Conservation (phyloP, 2,329 filamentous ascomycete species). For the Metarhizium album region DNA sequence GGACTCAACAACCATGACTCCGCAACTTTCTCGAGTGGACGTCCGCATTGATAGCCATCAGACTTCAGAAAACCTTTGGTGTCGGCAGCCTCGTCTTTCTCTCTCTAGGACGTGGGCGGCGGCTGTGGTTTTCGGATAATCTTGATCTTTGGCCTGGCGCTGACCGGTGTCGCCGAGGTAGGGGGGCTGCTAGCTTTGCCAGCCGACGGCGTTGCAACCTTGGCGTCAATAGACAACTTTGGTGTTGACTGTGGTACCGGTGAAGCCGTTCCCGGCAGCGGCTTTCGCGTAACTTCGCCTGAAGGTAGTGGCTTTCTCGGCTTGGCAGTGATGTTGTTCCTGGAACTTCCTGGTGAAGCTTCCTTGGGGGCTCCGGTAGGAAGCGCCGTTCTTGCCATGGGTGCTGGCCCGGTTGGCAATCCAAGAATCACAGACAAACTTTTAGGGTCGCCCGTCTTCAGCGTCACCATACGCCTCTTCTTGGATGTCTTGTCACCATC, state of each 20-base stretch:
- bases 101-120: constrained; percentile 12
- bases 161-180: constrained; percentile 12
- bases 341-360: constrained; percentile 12
- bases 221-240: constrained; percentile 16
- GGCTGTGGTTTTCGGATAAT: constrained; percentile 25
- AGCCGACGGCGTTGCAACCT: constrained; percentile 12
- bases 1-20: background rate
- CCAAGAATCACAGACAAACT: constrained; percentile 25
- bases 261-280: constrained; percentile 20
- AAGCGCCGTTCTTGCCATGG: constrained; percentile 20
- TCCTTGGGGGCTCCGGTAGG: constrained; percentile 21
- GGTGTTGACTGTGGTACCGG: constrained; percentile 13
- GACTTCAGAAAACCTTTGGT: background rate
- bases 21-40: background rate
- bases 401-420: constrained; percentile 12
- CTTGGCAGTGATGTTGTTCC: constrained; percentile 22
- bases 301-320: constrained; percentile 25
- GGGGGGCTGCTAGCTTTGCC: constrained; percentile 16
- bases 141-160: constrained; percentile 25
- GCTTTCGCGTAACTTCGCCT: constrained; percentile 19
- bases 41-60: background rate
- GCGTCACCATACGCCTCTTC: constrained; percentile 25
- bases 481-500: constrained; percentile 15
- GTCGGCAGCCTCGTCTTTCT: background rate
- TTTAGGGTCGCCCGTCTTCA: constrained; percentile 24